phyloP scores from a whole-genome alignment of 1,139 yeast species.

The Wickerhamiella infanticola region DNA sequence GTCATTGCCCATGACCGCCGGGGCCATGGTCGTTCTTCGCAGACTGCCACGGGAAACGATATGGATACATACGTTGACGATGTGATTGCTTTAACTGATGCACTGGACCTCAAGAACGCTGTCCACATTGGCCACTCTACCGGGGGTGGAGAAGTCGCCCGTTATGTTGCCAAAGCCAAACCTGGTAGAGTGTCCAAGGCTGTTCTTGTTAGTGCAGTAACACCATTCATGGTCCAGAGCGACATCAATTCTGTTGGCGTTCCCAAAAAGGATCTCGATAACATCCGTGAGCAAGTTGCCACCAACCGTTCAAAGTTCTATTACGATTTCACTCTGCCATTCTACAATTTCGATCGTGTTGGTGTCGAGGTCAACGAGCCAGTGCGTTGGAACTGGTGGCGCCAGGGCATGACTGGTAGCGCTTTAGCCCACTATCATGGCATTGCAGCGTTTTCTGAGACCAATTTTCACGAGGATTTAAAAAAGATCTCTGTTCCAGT shows the following conservation, averaged over 20 bases:
- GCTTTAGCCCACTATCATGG: slow-evolving; percentile 8
- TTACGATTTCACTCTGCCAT: slow-evolving; percentile 9
- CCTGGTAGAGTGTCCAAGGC: slow-evolving; percentile 8
- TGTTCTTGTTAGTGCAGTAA: slow-evolving; percentile 10
- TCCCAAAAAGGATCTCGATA: slow-evolving; percentile 6
- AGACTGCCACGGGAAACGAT: slow-evolving; percentile 9
- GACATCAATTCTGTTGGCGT: slow-evolving; percentile 6
- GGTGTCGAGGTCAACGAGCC: slow-evolving; percentile 7
- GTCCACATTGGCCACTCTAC: slow-evolving; percentile 11
- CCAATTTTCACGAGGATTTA: slow-evolving; percentile 10
- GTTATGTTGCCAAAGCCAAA: slow-evolving; percentile 7
- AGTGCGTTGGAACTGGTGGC: slow-evolving; percentile 11
- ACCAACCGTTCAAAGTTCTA: slow-evolving; percentile 10
- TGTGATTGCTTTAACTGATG: slow-evolving; percentile 6
- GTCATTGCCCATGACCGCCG: slow-evolving; percentile 12
- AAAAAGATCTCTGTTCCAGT: slow-evolving; percentile 8
- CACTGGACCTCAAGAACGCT: slow-evolving; percentile 8
- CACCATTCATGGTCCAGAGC: slow-evolving; percentile 9
- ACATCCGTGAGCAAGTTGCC: slow-evolving; percentile 5
- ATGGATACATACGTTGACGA: slow-evolving; percentile 12
- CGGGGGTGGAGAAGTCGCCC: slow-evolving; percentile 12
- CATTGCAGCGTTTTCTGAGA: slow-evolving; percentile 9
- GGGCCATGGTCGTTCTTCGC: slow-evolving; percentile 11
- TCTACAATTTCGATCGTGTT: slow-evolving; percentile 8
- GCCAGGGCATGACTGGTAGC: slow-evolving; percentile 10